phyloP scores from a whole-genome alignment of 2,329 filamentous ascomycete species.

The Ilyonectria robusta region DNA sequence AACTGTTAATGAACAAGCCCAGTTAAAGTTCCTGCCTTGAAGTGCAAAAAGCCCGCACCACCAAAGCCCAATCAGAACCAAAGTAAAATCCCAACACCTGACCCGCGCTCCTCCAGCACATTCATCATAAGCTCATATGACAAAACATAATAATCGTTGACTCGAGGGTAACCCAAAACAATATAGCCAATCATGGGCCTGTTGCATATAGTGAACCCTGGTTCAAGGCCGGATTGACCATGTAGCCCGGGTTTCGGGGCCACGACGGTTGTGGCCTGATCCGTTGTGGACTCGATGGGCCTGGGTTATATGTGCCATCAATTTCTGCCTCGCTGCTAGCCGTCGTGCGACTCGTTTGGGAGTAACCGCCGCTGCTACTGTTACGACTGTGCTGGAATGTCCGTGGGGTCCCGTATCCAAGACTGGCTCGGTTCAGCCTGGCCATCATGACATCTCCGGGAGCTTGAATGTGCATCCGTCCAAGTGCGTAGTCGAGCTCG shows the following conservation, averaged over 20 bases:
- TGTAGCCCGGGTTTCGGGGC: slow-evolving; percentile 42
- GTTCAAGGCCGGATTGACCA: slow-evolving; percentile 29
- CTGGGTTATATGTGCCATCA: slow-evolving; percentile 41
- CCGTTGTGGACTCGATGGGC: slow-evolving; percentile 41
- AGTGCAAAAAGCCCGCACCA: slow-evolving; percentile 7
- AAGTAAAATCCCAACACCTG: slow-evolving; percentile 15
- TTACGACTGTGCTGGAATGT: slow-evolving; percentile 50
- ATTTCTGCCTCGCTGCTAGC: slow-evolving; percentile 49
- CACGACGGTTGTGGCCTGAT: slow-evolving; percentile 38
- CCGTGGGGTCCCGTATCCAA: slow-evolving; percentile 50
- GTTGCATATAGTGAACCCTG: slow-evolving; percentile 40
- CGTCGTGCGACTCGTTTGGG: slow-evolving; percentile 53
- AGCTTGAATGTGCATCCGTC: slow-evolving; percentile 40
- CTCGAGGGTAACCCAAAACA: background rate
- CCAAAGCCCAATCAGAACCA: slow-evolving; percentile 5
- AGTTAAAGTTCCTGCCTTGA: slow-evolving; percentile 1
- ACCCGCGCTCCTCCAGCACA: slow-evolving; percentile 6
- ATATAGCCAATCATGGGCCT: slow-evolving; percentile 34
- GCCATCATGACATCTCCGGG: slow-evolving; percentile 27
- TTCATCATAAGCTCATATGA: slow-evolving; percentile 12
- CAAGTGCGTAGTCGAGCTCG: slow-evolving; percentile 48
- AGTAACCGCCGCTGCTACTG: slow-evolving; percentile 54
- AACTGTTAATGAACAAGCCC: slow-evolving; percentile 3
- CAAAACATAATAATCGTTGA: background rate
- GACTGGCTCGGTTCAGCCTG: slow-evolving; percentile 37